These are phyloP conservation scores for Boletellus deceptivus DNA, from an alignment of 1,284 basidiomycete species.

Conservation along the genomic window DNA sequence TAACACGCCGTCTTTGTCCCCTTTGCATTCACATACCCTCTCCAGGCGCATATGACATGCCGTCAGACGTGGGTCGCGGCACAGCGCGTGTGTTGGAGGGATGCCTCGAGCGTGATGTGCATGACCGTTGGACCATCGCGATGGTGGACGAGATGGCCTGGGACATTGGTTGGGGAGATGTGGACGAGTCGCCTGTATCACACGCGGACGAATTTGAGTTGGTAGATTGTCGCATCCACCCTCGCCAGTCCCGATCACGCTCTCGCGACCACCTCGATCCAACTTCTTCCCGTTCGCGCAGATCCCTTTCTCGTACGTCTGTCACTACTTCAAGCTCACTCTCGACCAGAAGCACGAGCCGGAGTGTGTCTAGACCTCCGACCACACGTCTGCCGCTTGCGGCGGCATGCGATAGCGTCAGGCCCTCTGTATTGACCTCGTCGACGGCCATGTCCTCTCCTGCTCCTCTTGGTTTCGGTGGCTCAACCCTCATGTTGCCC, in stretches of 20 bases:
- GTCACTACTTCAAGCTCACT: conserved; percentile 34
- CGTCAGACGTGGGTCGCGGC: conserved; percentile 59
- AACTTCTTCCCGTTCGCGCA: conserved; percentile 23
- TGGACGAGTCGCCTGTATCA: conserved; percentile 24
- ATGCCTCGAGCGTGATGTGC: conserved; percentile 64
- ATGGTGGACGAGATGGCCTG: conserved; percentile 78
- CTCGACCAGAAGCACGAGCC: conserved; percentile 35
- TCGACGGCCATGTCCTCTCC: conserved; percentile 25
- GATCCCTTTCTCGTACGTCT: conserved; percentile 46
- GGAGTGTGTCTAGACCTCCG: conserved; percentile 28
- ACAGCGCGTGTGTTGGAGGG: conserved; percentile 73
- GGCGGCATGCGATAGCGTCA: conserved; percentile 15
- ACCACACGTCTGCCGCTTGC: conserved; percentile 20
- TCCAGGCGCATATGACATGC: conserved; percentile 59
- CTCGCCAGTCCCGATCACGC: conserved; percentile 16
- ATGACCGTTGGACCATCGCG: conserved; percentile 69
- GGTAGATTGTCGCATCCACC: conserved; percentile 17
- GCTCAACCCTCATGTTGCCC: conserved; percentile 33
- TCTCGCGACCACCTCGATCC: conserved; percentile 11
- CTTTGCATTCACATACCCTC: conserved; percentile 7
- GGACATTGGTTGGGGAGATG: conserved; percentile 73
- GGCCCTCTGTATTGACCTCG: conserved; percentile 13
- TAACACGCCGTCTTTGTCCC: conserved; percentile 19
- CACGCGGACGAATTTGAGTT: conserved; percentile 31
- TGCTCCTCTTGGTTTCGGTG: conserved; percentile 28